These are phyloP conservation scores for Cladosporium sp. DNA, from an alignment of 2,329 filamentous ascomycete genomes.

Conservation along the genomic window DNA sequence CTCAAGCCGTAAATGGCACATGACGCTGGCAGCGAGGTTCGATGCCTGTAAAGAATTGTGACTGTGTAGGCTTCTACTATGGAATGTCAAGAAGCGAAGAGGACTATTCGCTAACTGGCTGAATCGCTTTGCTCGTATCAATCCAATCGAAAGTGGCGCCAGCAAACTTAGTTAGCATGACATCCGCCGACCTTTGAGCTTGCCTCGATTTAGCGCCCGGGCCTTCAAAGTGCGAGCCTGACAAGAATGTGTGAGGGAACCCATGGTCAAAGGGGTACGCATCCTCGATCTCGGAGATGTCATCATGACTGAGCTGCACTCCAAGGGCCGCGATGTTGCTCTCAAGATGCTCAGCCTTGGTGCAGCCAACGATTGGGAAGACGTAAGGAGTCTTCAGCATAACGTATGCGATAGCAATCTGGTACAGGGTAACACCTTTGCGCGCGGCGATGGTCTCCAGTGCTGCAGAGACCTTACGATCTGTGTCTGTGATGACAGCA, in stretches of 20 bases:
- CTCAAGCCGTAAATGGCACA: no score
- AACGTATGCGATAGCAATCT: constrained; percentile 66
- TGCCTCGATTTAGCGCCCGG: neutral
- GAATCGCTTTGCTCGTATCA: neutral
- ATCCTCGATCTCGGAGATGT: constrained; percentile 64
- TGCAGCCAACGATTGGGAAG: constrained; percentile 71
- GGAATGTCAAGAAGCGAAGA: no score
- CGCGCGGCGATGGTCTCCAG: neutral
- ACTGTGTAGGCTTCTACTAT: no score
- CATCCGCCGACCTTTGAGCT: neutral
- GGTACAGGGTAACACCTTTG: neutral
- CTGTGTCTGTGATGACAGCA: constrained; percentile 23
- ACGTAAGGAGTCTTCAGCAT: constrained; percentile 66
- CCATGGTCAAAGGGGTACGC: constrained; percentile 60
- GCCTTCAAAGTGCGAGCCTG: constrained; percentile 39
- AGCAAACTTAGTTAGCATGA: neutral
- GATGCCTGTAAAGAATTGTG: no score
- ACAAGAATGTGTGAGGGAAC: constrained; percentile 50
- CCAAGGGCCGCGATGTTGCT: constrained; percentile 63
- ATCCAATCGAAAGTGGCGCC: neutral
- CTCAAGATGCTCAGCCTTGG: constrained; percentile 68
- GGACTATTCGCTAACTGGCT: no score
- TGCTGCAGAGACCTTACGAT: neutral
- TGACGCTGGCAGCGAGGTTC: no score
- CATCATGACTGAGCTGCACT: constrained; percentile 56